These are phyloP conservation scores for Neopestalotiopsis sp. DNA, from an alignment of 2,329 filamentous ascomycete species.

Conservation along the genomic window DNA sequence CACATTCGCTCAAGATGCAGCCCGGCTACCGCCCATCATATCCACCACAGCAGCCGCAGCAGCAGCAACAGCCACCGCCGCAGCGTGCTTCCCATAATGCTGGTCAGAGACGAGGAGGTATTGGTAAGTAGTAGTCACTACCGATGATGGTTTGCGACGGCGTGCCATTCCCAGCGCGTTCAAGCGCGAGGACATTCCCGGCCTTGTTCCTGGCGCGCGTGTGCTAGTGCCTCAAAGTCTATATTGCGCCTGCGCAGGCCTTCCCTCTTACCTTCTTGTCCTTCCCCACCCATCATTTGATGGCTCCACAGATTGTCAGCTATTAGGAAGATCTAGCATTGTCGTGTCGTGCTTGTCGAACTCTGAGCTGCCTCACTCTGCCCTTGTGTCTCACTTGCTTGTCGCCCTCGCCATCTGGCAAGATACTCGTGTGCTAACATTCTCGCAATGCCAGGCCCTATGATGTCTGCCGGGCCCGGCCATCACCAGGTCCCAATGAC, in stretches of 20 bases:
- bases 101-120: conserved; percentile 56
- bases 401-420: conserved; percentile 13
- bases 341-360: not conserved
- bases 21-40: conserved; percentile 50
- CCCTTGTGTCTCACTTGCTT: conserved; percentile 13
- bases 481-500: conserved; percentile 57
- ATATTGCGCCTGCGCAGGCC: not conserved
- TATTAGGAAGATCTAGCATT: conserved; percentile 16
- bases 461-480: conserved; percentile 57
- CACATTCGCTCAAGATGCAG: conserved; percentile 51
- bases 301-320: conserved; percentile 21
- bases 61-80: conserved; percentile 53
- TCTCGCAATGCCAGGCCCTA: conserved; percentile 48
- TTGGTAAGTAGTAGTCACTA: conserved; percentile 46
- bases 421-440: conserved; percentile 18
- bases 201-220: not conserved
- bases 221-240: conserved; percentile 14
- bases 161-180: not conserved
- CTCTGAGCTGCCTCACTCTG: not conserved
- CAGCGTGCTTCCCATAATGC: conserved; percentile 54
- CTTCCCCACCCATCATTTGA: conserved; percentile 20
- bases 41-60: conserved; percentile 47
- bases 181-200: not conserved
- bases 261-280: not conserved
- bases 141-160: not conserved